Conservation (phyloP, 148 eudicot species). For the Camellia granthamiana region DNA sequence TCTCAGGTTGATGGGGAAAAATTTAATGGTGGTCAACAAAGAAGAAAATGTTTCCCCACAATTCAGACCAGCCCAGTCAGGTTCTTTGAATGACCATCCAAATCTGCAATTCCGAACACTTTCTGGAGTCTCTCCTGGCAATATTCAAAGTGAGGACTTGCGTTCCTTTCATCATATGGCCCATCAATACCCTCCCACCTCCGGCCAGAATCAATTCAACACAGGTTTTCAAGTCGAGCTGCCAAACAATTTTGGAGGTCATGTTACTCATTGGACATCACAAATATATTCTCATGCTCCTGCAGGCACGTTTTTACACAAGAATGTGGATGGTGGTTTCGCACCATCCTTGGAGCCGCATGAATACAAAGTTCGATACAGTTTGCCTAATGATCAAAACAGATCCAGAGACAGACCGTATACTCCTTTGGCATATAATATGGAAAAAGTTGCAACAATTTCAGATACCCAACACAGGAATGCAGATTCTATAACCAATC, state of each 20-base stretch:
- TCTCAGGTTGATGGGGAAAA: constrained; percentile 87
- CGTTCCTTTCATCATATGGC: constrained; percentile 10
- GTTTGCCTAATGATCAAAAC: constrained; percentile 5
- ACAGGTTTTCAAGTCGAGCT: not conserved
- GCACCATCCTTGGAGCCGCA: constrained; percentile 8
- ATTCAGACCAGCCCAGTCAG: not conserved
- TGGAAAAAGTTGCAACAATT: constrained; percentile 10
- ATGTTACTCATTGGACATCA: not conserved
- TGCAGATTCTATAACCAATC: constrained; percentile 5
- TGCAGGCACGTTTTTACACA: constrained; percentile 11
- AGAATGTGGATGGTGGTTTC: constrained; percentile 19
- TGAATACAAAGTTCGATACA: constrained; percentile 13
- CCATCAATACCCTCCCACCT: constrained; percentile 20
- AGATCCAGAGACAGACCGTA: not conserved
- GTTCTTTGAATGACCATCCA: constrained; percentile 7
- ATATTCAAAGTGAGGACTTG: constrained; percentile 12
- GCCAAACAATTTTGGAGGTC: constrained; percentile 14
- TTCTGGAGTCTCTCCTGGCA: constrained; percentile 2
- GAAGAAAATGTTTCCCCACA: constrained; percentile 31
- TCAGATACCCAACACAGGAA: constrained; percentile 8
- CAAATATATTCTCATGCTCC: constrained; percentile 13
- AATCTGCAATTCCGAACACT: constrained; percentile 5
- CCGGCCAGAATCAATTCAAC: constrained; percentile 7
- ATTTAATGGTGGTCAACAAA: constrained; percentile 69
- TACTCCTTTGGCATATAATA: constrained; percentile 16